Base-by-base conservation (phyloP, 106 monocot species). In the Cymbidium sinense region DNA sequence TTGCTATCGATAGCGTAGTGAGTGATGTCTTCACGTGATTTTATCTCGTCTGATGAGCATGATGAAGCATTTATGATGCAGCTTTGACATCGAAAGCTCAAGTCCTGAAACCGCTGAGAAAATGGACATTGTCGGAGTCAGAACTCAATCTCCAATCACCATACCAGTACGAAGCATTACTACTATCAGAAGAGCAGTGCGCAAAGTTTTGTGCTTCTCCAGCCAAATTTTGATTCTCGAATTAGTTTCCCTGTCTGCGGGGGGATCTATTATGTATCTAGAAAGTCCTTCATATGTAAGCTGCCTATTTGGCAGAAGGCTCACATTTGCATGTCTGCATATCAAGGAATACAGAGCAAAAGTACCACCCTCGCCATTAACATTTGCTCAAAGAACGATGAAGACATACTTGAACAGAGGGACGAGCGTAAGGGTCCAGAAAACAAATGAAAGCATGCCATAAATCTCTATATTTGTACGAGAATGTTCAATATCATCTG, bases 121-220 rank as follows among this genome's bases (percentile, higher is more conserved):
- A 74, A 86, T 81, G 37, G 87, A 84, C 75, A 87, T 71, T 31
- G 83, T 83, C 39, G 87, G 84, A 67, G 84, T 84, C n/a, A 87
- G 84, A 25, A 87, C 81, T 34, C 87, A 84, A 75, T 87, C 87
- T 36, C 87, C 83, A 77, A 87, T 84, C 31, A 87, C 87, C 87
- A 87, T 87, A 79, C 87, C 84, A 21, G 84, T 87, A 28, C 87
- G 84, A 55, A 87, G 79, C 87, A 87, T 81, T 41, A 87, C 87
- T 5, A 87, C 79, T 19, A 84, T 58, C 6, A 84, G 50, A 50
- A 87, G 72, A 64, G 62, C 76, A 35, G 70, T 81, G 36, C 81
- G n/a, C n/a, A n/a, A n/a, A n/a, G n/a, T n/a, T n/a, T n/a, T n/a
- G n/a, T n/a, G n/a, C n/a, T n/a, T n/a, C n/a, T n/a, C n/a, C n/a